Conservation (phyloP, 257 asterid species). For the Lantana camara region DNA sequence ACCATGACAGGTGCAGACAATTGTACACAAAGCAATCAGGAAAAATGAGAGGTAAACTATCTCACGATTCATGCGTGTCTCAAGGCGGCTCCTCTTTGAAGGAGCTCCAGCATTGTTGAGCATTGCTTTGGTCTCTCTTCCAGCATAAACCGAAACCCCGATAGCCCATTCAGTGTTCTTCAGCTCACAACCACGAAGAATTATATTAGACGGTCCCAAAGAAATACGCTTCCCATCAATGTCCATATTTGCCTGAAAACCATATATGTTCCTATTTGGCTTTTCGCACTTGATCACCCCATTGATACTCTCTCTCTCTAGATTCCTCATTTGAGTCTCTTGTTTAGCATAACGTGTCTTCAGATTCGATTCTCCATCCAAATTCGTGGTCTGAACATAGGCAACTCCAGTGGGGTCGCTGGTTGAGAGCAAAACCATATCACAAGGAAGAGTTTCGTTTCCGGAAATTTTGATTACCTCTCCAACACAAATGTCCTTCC, state of each 20-base stretch:
- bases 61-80: constrained; percentile 89
- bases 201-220: constrained; percentile 94
- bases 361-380: constrained; percentile 96
- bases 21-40: constrained; percentile 61
- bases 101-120: constrained; percentile 98
- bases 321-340: constrained; percentile 73
- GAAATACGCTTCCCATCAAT: constrained; percentile 82
- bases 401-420: constrained; percentile 93
- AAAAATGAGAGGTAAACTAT: constrained; percentile 74
- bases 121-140: constrained; percentile 95
- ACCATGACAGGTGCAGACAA: constrained; percentile 71
- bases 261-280: constrained; percentile 94
- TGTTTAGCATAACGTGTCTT: constrained; percentile 97
- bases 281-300: constrained; percentile 93
- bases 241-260: constrained; percentile 90
- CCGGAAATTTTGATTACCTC: constrained; percentile 72
- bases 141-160: constrained; percentile 91
- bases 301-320: constrained; percentile 40
- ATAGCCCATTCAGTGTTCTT: constrained; percentile 91
- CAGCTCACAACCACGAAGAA: constrained; percentile 93
- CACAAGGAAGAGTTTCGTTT: constrained; percentile 89
- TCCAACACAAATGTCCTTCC: constrained; percentile 85
- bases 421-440: constrained; percentile 89
- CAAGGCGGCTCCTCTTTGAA: constrained; percentile 90
- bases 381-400: constrained; percentile 84